Evolutionary conservation across 768 basidiomycete species (phyloP), one percentile per base, ranked within the genome.

Genomic region (Tulasnella sp.): DNA sequence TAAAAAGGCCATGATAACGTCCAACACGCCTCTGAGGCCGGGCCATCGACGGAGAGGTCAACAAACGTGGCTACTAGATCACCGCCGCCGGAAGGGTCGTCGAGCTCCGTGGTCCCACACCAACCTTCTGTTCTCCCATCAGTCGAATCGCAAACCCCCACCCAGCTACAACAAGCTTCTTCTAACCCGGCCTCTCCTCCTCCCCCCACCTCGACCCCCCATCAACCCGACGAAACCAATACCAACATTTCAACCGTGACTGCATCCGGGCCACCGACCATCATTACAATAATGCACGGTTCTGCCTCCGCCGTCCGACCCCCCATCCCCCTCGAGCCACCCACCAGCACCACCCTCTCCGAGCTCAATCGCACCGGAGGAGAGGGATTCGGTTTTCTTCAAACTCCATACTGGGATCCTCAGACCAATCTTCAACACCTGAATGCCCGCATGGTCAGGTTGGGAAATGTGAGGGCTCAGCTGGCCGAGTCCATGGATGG

Each of bases 1-100:
- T 67, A 67, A 67, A 67, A 67, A 67, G 61, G 61, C 61, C 61
- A 67, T 26, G 29, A 57, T 26, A 26, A 9, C 15, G n/a, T 29
- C 55, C 61, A 67, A 67, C 61, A 67, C 61, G 61, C 61, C 61
- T 67, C 61, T 5, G 61, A 35, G 61, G 61, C 61, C 32, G 61
- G 61, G 61, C 61, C 61, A 67, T 67, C 32, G 32, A 67, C 61
- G 61, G 61, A 67, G 61, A 67, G 61, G 61, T 67, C 61, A 67
- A 67, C 61, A 67, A 67, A 67, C 61, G 61, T 35, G 23, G 26
- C 61, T 29, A 35, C 61, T 35, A 67, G 11, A 44, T 44, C 44
- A 44, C 44, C 44, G 57, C 61, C 61, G 61, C 32, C 61, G 29
- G 29, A 32, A 67, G 61, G 61, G 61, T 35, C 61, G 61, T 67